Base-by-base conservation (phyloP, 2,329 filamentous ascomycete species). In the Phaeomoniella chlamydospora region DNA sequence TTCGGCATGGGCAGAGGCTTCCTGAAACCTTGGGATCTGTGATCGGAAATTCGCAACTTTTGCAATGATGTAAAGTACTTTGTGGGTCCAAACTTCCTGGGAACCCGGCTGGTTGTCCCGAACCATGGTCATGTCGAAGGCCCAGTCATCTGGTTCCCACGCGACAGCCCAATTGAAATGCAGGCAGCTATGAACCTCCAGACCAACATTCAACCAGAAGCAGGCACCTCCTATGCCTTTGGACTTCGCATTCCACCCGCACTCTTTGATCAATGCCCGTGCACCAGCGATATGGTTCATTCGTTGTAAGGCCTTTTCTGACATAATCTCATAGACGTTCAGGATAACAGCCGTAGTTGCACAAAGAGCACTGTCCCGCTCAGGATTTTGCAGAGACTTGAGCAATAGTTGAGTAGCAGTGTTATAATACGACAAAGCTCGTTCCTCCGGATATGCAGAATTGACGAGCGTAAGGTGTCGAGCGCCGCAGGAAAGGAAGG, bases 291-390 rank as follows among this genome's bases (percentile, higher is more conserved):
- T 87, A 50, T 94, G 87, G 46, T 82, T 87, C 78, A 90, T 88
- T n/a, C 80, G 71, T 47, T 85, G 75, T 26, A 78, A 65, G 4
- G 80, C 76, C 45, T 74, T 74, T 50, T 88, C 81, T 34, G 76
- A 85, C 84, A 94, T 93, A 47, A 87, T 79, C 55, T 94, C 86
- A 57, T 92, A 94, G 3, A 93, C 81, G 47, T 93, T 88, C 18
- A 96, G 68, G 5, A 93, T 79, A 11, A 93, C 79, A 2, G 88
- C 86, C 0, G 85, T 85, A 0, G 81, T 83, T 5, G 87, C 85
- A 54, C 86, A 94, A 36, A 93, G 77, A 17, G 79, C 74, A 1
- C 77, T 84, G 51, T 94, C 80, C 39, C 86, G 74, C 45, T 90
- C 80, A 0, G 85, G 84, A 48, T 94, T 85, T 52, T 90, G 82